A percentile compares a stretch with the other conserved stretches of the same genome.
phyloP scores from a whole-genome alignment of 1,284 basidiomycete genomes.

The Heimioporus retisporus region DNA sequence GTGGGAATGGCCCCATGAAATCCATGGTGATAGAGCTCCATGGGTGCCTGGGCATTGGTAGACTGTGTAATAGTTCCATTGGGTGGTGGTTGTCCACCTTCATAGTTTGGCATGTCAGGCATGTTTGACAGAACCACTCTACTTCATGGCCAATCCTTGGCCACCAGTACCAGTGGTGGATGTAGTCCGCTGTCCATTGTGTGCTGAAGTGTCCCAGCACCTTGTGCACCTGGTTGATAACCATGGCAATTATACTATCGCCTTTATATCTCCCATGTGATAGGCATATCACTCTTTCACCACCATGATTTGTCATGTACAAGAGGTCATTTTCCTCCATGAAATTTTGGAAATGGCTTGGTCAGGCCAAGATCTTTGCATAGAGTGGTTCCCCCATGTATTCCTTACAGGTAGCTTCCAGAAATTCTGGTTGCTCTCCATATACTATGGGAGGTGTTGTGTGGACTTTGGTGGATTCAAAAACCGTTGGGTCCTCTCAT shows the following conservation, averaged over 20 bases:
- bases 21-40: too few relatives aligned
- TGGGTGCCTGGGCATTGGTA: background rate
- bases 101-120: background rate
- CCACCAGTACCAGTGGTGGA: constrained; percentile 8
- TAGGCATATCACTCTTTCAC: background rate
- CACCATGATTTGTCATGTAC: too few relatives aligned
- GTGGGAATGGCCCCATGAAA: too few relatives aligned
- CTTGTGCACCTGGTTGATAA: constrained; percentile 21
- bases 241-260: background rate
- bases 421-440: too few relatives aligned
- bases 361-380: background rate
- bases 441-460: too few relatives aligned
- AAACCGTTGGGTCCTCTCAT: background rate
- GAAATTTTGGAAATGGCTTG: background rate
- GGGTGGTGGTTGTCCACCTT: background rate
- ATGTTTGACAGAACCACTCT: constrained; percentile 15
- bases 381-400: too few relatives aligned
- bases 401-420: too few relatives aligned
- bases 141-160: constrained; percentile 28
- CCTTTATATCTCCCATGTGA: background rate
- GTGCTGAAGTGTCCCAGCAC: constrained; percentile 31
- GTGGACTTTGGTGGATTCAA: background rate
- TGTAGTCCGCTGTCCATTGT: constrained; percentile 8
- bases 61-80: background rate
- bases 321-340: background rate